These are phyloP conservation scores for Mycena albidolilacea DNA, from an alignment of 768 basidiomycete genomes.

Conservation along the genomic window DNA sequence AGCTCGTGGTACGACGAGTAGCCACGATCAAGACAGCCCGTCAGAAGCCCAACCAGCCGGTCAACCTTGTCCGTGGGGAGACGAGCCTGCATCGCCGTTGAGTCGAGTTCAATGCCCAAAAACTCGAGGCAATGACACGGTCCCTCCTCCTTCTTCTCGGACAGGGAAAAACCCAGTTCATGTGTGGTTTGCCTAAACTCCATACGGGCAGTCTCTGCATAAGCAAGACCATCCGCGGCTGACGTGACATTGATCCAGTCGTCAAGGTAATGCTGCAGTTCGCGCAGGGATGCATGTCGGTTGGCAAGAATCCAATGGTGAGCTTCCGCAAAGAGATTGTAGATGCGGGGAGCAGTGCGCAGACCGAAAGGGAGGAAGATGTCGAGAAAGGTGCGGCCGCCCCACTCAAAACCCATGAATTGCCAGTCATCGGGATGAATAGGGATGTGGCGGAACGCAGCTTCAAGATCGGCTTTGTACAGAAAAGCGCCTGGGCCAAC, in stretches of 20 bases:
- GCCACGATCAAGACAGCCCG: not conserved
- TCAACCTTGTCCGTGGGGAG: conserved; percentile 38
- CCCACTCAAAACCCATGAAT: conserved; percentile 18
- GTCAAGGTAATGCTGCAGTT: conserved; percentile 43
- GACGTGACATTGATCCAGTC: conserved; percentile 22
- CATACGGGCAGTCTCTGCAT: not conserved
- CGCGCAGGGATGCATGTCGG: conserved; percentile 15
- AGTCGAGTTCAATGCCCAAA: conserved; percentile 41
- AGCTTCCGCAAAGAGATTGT: conserved; percentile 35
- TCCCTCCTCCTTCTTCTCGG: conserved; percentile 36
- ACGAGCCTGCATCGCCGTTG: conserved; percentile 40
- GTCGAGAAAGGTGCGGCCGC: conserved; percentile 32
- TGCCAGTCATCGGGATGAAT: conserved; percentile 14
- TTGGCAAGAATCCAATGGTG: conserved; percentile 20
- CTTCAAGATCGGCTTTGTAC: conserved; percentile 42
- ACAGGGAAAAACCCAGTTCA: conserved; percentile 39
- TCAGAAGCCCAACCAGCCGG: conserved; percentile 12
- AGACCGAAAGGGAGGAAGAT: conserved; percentile 42
- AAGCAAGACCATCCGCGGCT: not conserved
- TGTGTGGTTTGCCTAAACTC: conserved; percentile 14
- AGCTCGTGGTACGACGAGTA: no score
- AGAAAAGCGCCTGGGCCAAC: conserved; percentile 33
- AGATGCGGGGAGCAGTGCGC: conserved; percentile 43
- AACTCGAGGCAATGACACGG: conserved; percentile 40
- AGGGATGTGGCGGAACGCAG: conserved; percentile 27